A percentile compares a stretch with the other conserved stretches of the same genome.
phyloP scores from a whole-genome alignment of 106 monocot species.

The Dioscorea zingiberensis region DNA sequence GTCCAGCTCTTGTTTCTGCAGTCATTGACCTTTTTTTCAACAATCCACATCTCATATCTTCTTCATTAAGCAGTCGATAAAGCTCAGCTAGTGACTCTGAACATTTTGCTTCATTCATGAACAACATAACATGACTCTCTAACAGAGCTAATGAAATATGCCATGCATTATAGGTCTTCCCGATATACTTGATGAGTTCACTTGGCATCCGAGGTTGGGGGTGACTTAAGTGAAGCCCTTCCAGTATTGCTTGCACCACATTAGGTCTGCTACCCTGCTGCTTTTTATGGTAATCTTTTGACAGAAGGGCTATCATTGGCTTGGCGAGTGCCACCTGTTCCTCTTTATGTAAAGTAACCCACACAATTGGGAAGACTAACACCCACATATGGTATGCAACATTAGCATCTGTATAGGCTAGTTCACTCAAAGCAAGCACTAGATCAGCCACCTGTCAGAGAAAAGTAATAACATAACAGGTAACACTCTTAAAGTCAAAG shows the following conservation, averaged over 20 bases:
- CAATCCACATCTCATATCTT: constrained; percentile 96
- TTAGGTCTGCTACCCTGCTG: constrained; percentile 85
- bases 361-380: constrained; percentile 95
- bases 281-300: constrained; percentile 98
- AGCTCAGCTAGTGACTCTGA: constrained; percentile 96
- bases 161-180: constrained; percentile 98
- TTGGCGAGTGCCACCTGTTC: constrained; percentile 88
- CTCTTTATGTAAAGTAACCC: constrained; percentile 95
- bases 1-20: constrained; percentile 94
- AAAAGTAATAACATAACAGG: neutral
- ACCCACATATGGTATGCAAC: constrained; percentile 99
- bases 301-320: constrained; percentile 84
- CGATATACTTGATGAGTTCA: constrained; percentile 95
- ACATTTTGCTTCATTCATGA: constrained; percentile 94
- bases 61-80: constrained; percentile 92
- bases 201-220: constrained; percentile 99
- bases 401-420: constrained; percentile 86
- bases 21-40: constrained; percentile 98
- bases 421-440: constrained; percentile 73
- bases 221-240: constrained; percentile 96
- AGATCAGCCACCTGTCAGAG: constrained; percentile 72
- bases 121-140: constrained; percentile 95
- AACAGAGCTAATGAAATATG: constrained; percentile 81
- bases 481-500: neutral
- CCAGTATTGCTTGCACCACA: constrained; percentile 97